Evolutionary conservation across 805 yeast species (phyloP), one percentile per base, ranked within the genome.

Genomic region (Kregervanrija pseudodelftensis): DNA sequence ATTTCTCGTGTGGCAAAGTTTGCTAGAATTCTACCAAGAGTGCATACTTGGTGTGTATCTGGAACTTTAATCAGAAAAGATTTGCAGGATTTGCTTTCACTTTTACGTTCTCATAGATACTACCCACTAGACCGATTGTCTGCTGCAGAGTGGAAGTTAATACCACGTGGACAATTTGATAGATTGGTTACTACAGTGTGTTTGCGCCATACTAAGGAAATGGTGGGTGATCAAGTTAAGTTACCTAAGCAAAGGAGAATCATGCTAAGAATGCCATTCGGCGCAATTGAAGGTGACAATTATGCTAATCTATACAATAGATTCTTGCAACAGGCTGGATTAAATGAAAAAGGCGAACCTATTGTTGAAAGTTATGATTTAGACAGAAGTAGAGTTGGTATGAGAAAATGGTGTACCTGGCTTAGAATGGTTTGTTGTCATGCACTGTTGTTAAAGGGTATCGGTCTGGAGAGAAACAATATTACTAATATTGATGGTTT

Each of bases 41-140:
- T 79, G 39, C 97, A 93, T 64, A 80, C 96, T 0, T 93, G 98
- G 98, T 97, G 95, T 12, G 96, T 90, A 0, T 86, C 96, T 1
- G 99, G 99, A 7, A 93, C 99, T 0, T 95, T 97, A 0, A 82
- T 89, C 12, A 79, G 81, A 51, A 76, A 75, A 49, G 72, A 77
- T 35, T 63, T 85, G 36, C 60, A 70, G 31, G 96, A 91, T 61
- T 68, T 90, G 40, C 78, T 75, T 37, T 83, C 95, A 0, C 70
- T 88, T 5, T 58, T 90, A 32, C 73, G 77, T 11, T 91, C 87
- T 55, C 61, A 89, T 48, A 70, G 81, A 49, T 59, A 79, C 12
- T 66, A 69, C 33, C 99, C 98, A 0, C 85, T 87, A 51, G 68
- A 68, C 42, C 33, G 35, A 22, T 49, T 55, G 30, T 51, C 47